phyloP scores from a whole-genome alignment of 2,329 filamentous ascomycete species.

The Cladosporium halotolerans region DNA sequence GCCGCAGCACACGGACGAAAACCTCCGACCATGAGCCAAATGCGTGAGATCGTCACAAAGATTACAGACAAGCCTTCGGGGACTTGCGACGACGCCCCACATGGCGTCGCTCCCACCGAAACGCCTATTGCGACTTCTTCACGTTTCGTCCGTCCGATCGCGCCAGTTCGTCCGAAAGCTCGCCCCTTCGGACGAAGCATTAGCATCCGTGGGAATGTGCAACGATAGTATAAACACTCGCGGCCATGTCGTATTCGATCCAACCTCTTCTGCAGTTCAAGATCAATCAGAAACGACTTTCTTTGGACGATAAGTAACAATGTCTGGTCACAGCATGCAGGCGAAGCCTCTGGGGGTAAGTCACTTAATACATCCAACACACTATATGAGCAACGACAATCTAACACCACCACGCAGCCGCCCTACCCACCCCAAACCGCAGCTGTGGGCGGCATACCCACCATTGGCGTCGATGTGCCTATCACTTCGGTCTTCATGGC shows the following conservation, averaged over 20 bases:
- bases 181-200: not conserved
- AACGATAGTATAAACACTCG: no score
- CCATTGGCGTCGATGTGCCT: conserved; percentile 35
- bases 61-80: not conserved
- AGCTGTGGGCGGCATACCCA: conserved; percentile 33
- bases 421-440: conserved; percentile 25
- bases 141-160: not conserved
- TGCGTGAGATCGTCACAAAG: no score
- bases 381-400: not conserved
- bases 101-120: not conserved
- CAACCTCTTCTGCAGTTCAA: not conserved
- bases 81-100: not conserved
- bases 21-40: no score
- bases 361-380: not conserved
- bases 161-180: not conserved
- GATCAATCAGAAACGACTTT: no score
- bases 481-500: conserved; percentile 36
- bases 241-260: not conserved
- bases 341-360: conserved; percentile 14
- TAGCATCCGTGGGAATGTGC: no score
- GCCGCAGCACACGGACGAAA: no score
- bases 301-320: not conserved
- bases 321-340: not conserved
- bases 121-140: not conserved
- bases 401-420: conserved; percentile 15